phyloP scores from a whole-genome alignment of 2,329 filamentous ascomycete genomes.

The Mycosphaerella arachidis region DNA sequence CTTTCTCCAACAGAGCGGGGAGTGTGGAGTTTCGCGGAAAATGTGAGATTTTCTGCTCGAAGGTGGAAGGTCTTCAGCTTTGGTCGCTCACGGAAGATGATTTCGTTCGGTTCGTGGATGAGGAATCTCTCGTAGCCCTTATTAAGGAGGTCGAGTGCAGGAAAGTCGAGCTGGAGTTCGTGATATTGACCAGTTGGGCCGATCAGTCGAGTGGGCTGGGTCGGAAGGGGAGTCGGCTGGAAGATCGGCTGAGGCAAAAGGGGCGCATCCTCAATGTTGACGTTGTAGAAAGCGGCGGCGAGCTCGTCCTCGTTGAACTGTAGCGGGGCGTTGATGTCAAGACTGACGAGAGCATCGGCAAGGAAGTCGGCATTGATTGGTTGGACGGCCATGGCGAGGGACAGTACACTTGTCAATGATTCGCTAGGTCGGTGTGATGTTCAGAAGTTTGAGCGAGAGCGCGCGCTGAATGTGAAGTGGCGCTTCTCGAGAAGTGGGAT shows the following conservation, averaged over 20 bases:
- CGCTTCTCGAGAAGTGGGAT: neutral
- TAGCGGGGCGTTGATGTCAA: neutral
- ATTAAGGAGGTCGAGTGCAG: neutral
- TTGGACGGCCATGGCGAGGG: neutral
- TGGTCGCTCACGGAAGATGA: neutral
- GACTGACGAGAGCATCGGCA: neutral
- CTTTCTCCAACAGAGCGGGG: neutral
- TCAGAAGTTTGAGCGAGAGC: neutral
- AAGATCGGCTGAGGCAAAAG: neutral
- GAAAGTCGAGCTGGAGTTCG: neutral
- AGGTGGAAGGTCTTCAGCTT: neutral
- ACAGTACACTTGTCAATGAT: neutral
- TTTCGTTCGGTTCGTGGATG: neutral
- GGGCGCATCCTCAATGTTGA: neutral
- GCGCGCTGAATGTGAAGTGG: too few relatives aligned
- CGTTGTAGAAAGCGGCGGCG: neutral
- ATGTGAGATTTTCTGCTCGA: neutral
- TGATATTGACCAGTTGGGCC: neutral
- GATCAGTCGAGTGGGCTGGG: neutral
- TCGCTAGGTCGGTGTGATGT: neutral
- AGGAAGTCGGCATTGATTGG: neutral
- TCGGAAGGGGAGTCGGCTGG: neutral
- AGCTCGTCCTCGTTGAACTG: neutral
- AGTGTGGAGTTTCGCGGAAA: neutral
- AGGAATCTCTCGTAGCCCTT: neutral